A percentile compares a stretch with the other conserved stretches of the same genome.
phyloP scores from a whole-genome alignment of 2,329 filamentous ascomycete genomes.

The Clonostachys rhizophaga region DNA sequence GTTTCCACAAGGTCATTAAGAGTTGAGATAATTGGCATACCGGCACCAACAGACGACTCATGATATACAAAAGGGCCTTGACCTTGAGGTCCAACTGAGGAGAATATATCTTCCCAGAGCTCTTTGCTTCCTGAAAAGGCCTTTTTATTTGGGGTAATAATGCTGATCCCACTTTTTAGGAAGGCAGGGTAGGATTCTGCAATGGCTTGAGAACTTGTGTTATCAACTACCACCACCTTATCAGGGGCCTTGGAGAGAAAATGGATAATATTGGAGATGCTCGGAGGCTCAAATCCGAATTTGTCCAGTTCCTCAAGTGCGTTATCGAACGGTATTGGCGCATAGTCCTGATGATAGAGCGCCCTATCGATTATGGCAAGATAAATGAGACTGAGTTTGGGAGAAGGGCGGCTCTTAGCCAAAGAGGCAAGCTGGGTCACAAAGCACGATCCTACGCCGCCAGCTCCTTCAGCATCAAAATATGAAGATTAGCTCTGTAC shows the following conservation, averaged over 20 bases:
- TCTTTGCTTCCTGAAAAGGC: conserved; percentile 80
- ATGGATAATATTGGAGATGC: conserved; percentile 56
- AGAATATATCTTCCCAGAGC: conserved; percentile 86
- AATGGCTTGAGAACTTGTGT: conserved; percentile 86
- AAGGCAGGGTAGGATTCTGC: conserved; percentile 80
- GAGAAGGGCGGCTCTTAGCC: conserved; percentile 59
- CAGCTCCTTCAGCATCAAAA: conserved; percentile 57
- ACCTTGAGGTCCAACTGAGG: conserved; percentile 43
- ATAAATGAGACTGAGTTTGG: conserved; percentile 74
- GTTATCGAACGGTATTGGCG: conserved; percentile 52
- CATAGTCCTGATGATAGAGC: conserved; percentile 70
- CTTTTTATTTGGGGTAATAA: conserved; percentile 98
- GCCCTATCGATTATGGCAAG: conserved; percentile 83
- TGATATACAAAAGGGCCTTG: conserved; percentile 75
- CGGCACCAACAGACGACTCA: conserved; percentile 90
- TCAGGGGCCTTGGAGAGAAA: conserved; percentile 76
- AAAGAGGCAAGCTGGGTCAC: conserved; percentile 73
- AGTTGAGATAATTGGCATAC: conserved; percentile 88
- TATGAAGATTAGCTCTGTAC: not conserved
- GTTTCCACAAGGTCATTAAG: conserved; percentile 92
- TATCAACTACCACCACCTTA: conserved; percentile 84
- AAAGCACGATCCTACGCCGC: conserved; percentile 91
- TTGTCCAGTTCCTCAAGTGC: conserved; percentile 58
- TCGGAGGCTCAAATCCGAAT: conserved; percentile 58
- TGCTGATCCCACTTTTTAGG: conserved; percentile 75